A percentile compares a stretch with the other conserved stretches of the same genome.
These are phyloP conservation scores for Cinnamomum micranthum DNA, from an alignment of 164 flowering plant species.

Conservation along the genomic window DNA sequence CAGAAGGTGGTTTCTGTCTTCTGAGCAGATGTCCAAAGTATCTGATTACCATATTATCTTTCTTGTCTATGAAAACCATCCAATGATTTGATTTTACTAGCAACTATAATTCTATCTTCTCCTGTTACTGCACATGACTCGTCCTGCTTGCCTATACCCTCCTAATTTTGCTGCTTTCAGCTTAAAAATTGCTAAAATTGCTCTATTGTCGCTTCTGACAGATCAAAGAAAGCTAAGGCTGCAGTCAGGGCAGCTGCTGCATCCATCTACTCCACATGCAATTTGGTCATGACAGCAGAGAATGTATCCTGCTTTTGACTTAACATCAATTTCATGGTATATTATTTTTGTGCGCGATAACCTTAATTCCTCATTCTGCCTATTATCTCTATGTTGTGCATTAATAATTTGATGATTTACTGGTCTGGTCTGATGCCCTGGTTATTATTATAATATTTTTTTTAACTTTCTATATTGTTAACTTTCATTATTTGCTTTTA, in stretches of 20 bases:
- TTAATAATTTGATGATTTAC: neutral
- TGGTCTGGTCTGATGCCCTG: neutral
- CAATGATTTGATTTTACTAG: conserved; percentile 14
- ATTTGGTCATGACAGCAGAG: conserved; percentile 43
- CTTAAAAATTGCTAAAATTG: neutral
- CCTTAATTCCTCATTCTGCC: neutral
- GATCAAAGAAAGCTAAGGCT: conserved; percentile 30
- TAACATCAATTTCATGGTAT: neutral
- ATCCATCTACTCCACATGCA: conserved; percentile 87
- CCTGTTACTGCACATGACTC: neutral
- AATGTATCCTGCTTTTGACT: conserved; percentile 44
- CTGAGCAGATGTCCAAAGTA: too few species aligned
- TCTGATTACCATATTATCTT: too few species aligned
- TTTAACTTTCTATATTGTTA: too few species aligned
- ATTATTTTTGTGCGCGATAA: neutral
- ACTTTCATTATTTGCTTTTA: neutral
- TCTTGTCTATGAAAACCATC: neutral
- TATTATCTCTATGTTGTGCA: neutral
- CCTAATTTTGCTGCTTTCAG: neutral
- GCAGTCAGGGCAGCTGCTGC: conserved; percentile 86
- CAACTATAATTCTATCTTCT: conserved; percentile 41
- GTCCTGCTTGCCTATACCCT: neutral
- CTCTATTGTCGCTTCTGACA: conserved; percentile 14
- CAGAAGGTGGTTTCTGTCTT: neutral
- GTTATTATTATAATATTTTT: too few species aligned